Evolutionary conservation across 257 asterid genomes (phyloP), one percentile per base, ranked within the genome.

Genomic region (Capsicum baccatum): DNA sequence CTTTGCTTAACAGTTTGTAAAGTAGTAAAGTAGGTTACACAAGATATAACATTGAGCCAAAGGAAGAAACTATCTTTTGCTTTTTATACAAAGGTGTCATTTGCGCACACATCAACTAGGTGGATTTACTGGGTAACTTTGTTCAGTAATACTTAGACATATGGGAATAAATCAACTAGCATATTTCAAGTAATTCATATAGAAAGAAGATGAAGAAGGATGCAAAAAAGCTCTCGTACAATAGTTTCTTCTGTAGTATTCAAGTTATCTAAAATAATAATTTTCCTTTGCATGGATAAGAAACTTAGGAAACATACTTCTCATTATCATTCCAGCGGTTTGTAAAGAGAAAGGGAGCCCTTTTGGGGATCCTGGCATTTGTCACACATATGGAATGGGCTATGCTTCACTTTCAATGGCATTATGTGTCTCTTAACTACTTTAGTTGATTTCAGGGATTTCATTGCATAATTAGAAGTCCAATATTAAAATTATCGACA

Each of bases 351-450:
- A 73, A 83, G 97, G 92, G 84, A 93, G 97, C 90, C 99, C 99
- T 13, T 96, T 96, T 55, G 99, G 99, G 55, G 90, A 90, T 83
- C 91, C 95, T 66, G 92, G 85, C 71, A 85, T 83, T 88, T 94
- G 98, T 80, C 88, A 89, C 73, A 84, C 87, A 8, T 85, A 86
- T 69, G 98, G 98, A 68, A 92, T 96, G 98, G 95, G 91, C 33
- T 94, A 96, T 83, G 97, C 96, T 86, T 92, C 99, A 2, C 97
- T 96, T 69, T 94, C 98, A 19, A 91, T 96, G 99, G 98, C 98
- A 55, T 98, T 94, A 92, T 74, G 98, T 90, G 67, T 54, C 67
- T 62, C 83, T 17, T 63, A 57, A 11, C 64, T 50, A 8, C 11
- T n/a, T 15, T 57, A 37, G 54, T 35, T 67, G n/a, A 62, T 83